Conservation (phyloP, 805 yeast genomes). For the Kodamaea neixiangensis region DNA sequence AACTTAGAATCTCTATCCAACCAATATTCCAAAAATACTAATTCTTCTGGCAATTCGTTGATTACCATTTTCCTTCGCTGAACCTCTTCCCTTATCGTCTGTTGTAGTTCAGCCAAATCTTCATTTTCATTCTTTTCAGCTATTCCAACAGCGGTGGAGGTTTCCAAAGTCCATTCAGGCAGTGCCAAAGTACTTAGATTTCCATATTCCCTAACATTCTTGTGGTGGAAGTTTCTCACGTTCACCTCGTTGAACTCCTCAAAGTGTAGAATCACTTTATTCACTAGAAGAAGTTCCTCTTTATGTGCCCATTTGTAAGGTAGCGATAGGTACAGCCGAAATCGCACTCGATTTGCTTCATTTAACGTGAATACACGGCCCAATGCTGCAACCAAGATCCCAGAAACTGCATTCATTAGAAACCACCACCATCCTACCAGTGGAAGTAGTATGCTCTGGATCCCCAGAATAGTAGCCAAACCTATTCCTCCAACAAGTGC, state of each 20-base stretch:
- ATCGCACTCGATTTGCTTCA: conserved; percentile 35
- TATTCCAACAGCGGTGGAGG: conserved; percentile 3
- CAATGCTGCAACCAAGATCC: conserved; percentile 7
- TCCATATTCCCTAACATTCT: conserved; percentile 24
- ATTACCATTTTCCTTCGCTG: conserved; percentile 34
- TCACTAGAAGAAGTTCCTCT: conserved; percentile 32
- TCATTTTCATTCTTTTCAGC: conserved; percentile 12
- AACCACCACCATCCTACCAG: conserved; percentile 15
- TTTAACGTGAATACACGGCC: conserved; percentile 18
- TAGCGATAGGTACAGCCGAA: conserved; percentile 30
- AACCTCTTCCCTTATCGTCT: conserved; percentile 21
- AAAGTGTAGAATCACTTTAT: conserved; percentile 38
- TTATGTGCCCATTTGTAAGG: conserved; percentile 29
- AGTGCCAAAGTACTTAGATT: conserved; percentile 18
- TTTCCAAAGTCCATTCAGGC: conserved; percentile 27
- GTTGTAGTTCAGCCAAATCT: conserved; percentile 3
- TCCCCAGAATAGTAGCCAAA: conserved; percentile 18
- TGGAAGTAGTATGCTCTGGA: conserved; percentile 21
- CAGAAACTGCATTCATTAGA: conserved; percentile 7
- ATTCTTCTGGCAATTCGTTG: conserved; percentile 37
- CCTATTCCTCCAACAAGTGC: background rate
- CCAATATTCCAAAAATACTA: conserved; percentile 40
- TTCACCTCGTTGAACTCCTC: conserved; percentile 47
- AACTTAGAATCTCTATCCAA: conserved; percentile 35
- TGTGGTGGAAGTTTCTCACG: conserved; percentile 39